Percentiles rank a stretch among this genome's conserved stretches.
These are phyloP conservation scores for Phytophthora citricola DNA, from an alignment of 352 stramenopile genomes.

Conservation along the genomic window DNA sequence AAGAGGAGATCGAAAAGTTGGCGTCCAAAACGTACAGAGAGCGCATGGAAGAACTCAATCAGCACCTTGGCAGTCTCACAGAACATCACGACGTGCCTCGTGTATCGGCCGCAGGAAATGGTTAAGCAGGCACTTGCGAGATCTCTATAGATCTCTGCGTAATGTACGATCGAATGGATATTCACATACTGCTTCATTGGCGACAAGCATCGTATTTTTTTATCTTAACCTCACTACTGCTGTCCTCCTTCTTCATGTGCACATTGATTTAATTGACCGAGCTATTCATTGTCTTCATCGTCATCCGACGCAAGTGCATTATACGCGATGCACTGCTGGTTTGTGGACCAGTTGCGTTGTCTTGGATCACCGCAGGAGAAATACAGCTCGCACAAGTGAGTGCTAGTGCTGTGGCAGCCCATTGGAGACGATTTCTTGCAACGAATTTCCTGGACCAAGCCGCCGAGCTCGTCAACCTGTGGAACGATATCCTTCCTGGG, in stretches of 20 bases:
- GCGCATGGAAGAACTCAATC: slow-evolving; percentile 97
- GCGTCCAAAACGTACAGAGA: slow-evolving; percentile 91
- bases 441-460: slow-evolving; percentile 80
- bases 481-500: slow-evolving; percentile 81
- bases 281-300: slow-evolving; percentile 38
- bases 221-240: slow-evolving; percentile 20
- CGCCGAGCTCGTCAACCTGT: slow-evolving; percentile 75
- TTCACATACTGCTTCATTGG: slow-evolving; percentile 4
- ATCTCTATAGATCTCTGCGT: no score
- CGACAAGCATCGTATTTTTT: slow-evolving; percentile 27
- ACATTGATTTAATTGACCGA: slow-evolving; percentile 8
- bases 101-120: slow-evolving; percentile 92
- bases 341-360: slow-evolving; percentile 67
- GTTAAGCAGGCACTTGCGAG: slow-evolving; percentile 50
- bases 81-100: slow-evolving; percentile 99
- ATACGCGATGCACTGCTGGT: slow-evolving; percentile 68
- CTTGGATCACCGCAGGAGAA: slow-evolving; percentile 70
- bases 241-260: slow-evolving; percentile 11
- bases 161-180: not conserved
- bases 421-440: slow-evolving; percentile 75
- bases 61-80: slow-evolving; percentile 95
- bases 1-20: slow-evolving; percentile 88
- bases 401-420: slow-evolving; percentile 74
- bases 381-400: slow-evolving; percentile 82
- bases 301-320: slow-evolving; percentile 34